Evolutionary conservation across 768 basidiomycete species (phyloP).

Genomic region (Daedaleopsis sinensis): DNA sequence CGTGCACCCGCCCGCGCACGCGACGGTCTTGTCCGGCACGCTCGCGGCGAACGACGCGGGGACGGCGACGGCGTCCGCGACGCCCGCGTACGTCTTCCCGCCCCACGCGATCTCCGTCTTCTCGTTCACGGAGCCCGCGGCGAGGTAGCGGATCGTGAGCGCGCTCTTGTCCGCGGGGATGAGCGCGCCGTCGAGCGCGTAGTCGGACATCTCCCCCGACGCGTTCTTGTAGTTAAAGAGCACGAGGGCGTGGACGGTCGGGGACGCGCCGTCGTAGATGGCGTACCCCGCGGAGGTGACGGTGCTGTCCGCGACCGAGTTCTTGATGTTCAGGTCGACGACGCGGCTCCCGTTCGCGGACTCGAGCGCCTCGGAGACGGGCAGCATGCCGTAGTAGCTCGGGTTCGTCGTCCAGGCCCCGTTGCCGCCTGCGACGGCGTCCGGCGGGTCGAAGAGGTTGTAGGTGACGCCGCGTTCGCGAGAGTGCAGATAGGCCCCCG

Average conservation of each 20-base stretch:
- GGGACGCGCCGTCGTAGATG: slow-evolving; percentile 54
- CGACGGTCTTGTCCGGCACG: slow-evolving; percentile 35
- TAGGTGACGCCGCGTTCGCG: slow-evolving; percentile 56
- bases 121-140: slow-evolving; percentile 50
- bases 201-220: slow-evolving; percentile 39
- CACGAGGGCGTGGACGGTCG: slow-evolving; percentile 44
- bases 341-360: slow-evolving; percentile 46
- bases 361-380: slow-evolving; percentile 46
- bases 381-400: slow-evolving; percentile 52
- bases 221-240: slow-evolving; percentile 56
- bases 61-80: slow-evolving; percentile 40
- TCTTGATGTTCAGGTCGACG: slow-evolving; percentile 46
- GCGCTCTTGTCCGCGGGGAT: slow-evolving; percentile 30
- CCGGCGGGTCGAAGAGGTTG: slow-evolving; percentile 51
- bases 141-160: slow-evolving; percentile 50
- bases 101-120: slow-evolving; percentile 63
- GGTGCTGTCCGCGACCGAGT: slow-evolving; percentile 39
- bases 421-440: slow-evolving; percentile 26
- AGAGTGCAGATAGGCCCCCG: slow-evolving; percentile 54
- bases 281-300: slow-evolving; percentile 57
- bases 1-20: slow-evolving; percentile 48
- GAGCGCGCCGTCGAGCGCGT: slow-evolving; percentile 41
- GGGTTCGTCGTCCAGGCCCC: slow-evolving; percentile 52
- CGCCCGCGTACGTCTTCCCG: slow-evolving; percentile 49
- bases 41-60: slow-evolving; percentile 31